These are phyloP conservation scores for Wallacemonas sp. DNA, from an alignment of 208 protist species.

Conservation along the genomic window DNA sequence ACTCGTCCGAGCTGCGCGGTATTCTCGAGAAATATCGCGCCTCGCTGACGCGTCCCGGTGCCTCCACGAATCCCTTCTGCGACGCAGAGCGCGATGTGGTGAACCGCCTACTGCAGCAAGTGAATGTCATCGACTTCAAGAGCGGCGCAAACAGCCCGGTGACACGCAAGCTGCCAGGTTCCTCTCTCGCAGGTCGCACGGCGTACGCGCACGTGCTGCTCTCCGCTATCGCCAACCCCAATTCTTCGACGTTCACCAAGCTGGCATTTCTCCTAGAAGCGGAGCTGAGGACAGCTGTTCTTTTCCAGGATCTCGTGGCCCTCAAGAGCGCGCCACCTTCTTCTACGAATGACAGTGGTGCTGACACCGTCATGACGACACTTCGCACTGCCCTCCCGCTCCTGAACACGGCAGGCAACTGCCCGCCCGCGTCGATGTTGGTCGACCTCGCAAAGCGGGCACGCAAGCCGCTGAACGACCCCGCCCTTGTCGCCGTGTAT, in stretches of 20 bases:
- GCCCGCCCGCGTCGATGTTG: too few species aligned
- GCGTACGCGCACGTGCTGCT: slow-evolving; percentile 9
- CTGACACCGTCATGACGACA: too few species aligned
- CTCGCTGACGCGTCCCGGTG: not conserved
- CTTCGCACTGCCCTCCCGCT: too few species aligned
- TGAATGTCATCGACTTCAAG: not conserved
- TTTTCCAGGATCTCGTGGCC: not conserved
- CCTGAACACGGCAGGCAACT: too few species aligned
- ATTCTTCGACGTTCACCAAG: not conserved
- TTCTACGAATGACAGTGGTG: too few species aligned
- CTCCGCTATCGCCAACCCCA: not conserved
- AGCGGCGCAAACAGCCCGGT: slow-evolving; percentile 7
- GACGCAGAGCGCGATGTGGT: not conserved
- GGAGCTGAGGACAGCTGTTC: slow-evolving; percentile 1
- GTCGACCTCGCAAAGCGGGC: too few species aligned
- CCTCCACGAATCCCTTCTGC: not conserved
- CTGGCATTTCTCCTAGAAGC: not conserved
- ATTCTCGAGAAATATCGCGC: not conserved
- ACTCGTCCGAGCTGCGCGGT: not conserved
- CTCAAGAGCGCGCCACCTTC: not conserved
- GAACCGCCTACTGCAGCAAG: not conserved
- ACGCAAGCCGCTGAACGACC: too few species aligned
- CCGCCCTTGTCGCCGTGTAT: too few species aligned
- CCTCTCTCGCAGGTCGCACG: not conserved
- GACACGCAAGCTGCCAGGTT: not conserved